A percentile compares a stretch with the other conserved stretches of the same genome.
Conservation (phyloP, 371 early-diverging fungal genomes). For the Thermomucor indicae-seudaticae region DNA sequence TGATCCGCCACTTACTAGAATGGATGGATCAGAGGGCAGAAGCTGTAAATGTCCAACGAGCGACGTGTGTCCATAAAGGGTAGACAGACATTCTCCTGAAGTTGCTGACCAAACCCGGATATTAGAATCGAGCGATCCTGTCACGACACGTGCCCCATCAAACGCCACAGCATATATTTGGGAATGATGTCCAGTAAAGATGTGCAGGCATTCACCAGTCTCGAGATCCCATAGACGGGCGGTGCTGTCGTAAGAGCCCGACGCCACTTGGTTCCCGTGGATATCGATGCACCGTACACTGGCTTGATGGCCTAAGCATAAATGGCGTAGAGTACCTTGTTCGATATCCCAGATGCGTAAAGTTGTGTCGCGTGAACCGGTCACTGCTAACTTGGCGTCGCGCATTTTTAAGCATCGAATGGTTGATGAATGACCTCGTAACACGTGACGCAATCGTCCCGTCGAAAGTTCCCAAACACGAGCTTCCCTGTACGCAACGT, state of each 20-base stretch:
- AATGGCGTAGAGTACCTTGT: conserved; percentile 51
- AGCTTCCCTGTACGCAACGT: conserved; percentile 43
- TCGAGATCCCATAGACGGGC: conserved; percentile 81
- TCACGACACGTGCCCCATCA: conserved; percentile 56
- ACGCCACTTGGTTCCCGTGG: conserved; percentile 66
- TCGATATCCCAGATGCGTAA: conserved; percentile 79
- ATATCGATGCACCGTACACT: conserved; percentile 81
- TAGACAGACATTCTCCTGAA: conserved; percentile 49
- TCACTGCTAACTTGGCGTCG: conserved; percentile 55
- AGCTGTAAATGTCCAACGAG: conserved; percentile 72
- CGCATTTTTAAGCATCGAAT: conserved; percentile 81
- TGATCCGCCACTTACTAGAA: conserved; percentile 78
- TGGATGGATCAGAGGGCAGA: conserved; percentile 47
- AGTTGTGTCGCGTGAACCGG: conserved; percentile 88
- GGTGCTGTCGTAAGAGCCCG: conserved; percentile 87
- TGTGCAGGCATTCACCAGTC: conserved; percentile 63
- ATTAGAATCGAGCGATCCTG: conserved; percentile 74
- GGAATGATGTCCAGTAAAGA: conserved; percentile 62
- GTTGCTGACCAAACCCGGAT: conserved; percentile 64
- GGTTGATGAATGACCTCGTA: conserved; percentile 86
- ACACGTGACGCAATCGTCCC: conserved; percentile 62
- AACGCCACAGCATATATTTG: conserved; percentile 66
- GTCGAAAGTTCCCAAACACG: conserved; percentile 84
- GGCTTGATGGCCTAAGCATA: conserved; percentile 73
- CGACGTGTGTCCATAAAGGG: conserved; percentile 74